These are phyloP conservation scores for Coniochaeta prunicola DNA, from an alignment of 2,329 filamentous ascomycete species.

Conservation along the genomic window DNA sequence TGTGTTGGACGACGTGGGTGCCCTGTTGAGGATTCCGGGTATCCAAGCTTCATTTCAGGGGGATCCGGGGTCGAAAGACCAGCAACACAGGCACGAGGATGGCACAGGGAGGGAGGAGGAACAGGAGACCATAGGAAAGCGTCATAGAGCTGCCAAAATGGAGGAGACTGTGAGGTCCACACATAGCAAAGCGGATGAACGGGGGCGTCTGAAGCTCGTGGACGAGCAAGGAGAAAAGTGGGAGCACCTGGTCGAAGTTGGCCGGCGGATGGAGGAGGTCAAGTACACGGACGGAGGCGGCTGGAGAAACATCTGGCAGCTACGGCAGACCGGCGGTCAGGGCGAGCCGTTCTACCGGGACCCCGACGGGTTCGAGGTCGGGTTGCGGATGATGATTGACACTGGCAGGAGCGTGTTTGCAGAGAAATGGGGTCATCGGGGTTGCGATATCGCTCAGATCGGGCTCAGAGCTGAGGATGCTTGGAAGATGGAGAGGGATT, in stretches of 20 bases:
- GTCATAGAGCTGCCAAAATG: slow-evolving; percentile 11
- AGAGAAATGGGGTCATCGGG: slow-evolving; percentile 34
- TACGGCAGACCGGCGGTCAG: slow-evolving; percentile 11
- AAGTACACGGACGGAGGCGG: slow-evolving; percentile 14
- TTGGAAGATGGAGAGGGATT: slow-evolving; percentile 14
- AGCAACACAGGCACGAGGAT: not conserved
- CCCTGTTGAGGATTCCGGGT: slow-evolving; percentile 31
- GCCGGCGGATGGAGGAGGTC: slow-evolving; percentile 10
- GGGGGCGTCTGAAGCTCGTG: slow-evolving; percentile 18
- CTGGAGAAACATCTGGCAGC: slow-evolving; percentile 14
- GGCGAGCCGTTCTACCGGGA: slow-evolving; percentile 15
- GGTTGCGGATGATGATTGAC: slow-evolving; percentile 12
- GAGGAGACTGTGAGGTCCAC: slow-evolving; percentile 16
- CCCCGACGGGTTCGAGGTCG: slow-evolving; percentile 14
- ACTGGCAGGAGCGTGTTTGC: slow-evolving; percentile 19
- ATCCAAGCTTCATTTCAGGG: slow-evolving; percentile 22
- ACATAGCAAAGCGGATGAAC: slow-evolving; percentile 12
- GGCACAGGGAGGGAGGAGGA: not conserved
- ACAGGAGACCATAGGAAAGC: slow-evolving; percentile 4
- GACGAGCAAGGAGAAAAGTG: slow-evolving; percentile 26
- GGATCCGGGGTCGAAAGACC: slow-evolving; percentile 20
- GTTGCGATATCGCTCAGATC: slow-evolving; percentile 22
- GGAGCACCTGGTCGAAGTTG: slow-evolving; percentile 22
- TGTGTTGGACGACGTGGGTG: slow-evolving; percentile 33
- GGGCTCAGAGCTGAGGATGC: not conserved